Evolutionary conservation across 805 yeast genomes (phyloP).

Genomic region (Kockiozyma suomiensis): DNA sequence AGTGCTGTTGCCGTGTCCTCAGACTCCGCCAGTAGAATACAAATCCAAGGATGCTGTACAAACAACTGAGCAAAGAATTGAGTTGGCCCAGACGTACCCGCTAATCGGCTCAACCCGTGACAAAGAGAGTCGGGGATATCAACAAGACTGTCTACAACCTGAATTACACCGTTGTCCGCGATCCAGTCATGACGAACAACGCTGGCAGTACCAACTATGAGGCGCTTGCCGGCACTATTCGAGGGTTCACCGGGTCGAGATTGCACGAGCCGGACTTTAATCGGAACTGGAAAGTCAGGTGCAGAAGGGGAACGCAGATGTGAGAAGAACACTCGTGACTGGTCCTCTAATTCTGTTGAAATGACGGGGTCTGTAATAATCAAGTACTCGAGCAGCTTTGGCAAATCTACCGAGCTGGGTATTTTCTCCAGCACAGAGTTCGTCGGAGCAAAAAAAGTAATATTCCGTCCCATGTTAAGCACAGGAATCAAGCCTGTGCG

Average conservation of each 20-base stretch:
- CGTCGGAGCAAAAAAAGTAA: conserved; percentile 32
- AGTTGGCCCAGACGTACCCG: background rate
- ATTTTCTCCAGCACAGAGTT: conserved; percentile 21
- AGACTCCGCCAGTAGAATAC: conserved; percentile 14
- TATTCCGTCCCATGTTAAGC: conserved; percentile 28
- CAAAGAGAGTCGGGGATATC: conserved; percentile 31
- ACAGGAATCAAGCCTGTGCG: conserved; percentile 31
- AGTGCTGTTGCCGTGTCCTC: conserved; percentile 32
- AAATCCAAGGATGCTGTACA: conserved; percentile 21
- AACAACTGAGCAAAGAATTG: conserved; percentile 15
- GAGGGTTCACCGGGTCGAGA: conserved; percentile 4
- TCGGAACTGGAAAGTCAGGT: conserved; percentile 30
- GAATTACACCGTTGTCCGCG: conserved; percentile 37
- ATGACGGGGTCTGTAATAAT: conserved; percentile 25
- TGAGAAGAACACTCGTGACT: conserved; percentile 27
- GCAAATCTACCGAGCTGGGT: conserved; percentile 16
- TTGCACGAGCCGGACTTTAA: conserved; percentile 14
- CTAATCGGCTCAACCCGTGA: conserved; percentile 6
- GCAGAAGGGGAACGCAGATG: conserved; percentile 24
- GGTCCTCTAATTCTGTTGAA: conserved; percentile 11
- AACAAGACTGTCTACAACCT: conserved; percentile 33
- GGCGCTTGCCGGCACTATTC: conserved; percentile 14
- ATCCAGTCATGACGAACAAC: conserved; percentile 35
- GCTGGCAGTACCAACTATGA: conserved; percentile 23
- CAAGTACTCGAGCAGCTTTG: conserved; percentile 22